Percentiles rank a stretch among this genome's conserved stretches.
phyloP scores from a whole-genome alignment of 768 basidiomycete species.

The Russula emetica region DNA sequence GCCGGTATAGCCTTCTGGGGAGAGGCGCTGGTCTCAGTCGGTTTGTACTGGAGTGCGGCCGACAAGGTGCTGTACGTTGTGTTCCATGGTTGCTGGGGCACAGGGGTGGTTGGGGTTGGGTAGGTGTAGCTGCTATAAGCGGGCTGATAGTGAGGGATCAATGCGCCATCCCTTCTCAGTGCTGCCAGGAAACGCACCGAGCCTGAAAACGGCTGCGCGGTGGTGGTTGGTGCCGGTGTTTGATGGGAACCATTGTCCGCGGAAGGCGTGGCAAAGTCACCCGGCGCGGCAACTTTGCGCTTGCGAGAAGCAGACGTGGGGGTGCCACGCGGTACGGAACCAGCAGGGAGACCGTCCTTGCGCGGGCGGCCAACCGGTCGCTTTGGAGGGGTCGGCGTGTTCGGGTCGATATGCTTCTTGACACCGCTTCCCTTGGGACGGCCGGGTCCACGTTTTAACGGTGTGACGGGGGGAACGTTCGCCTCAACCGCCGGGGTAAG shows the following conservation, averaged over 20 bases:
- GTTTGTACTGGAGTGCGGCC: conserved; percentile 27
- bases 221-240: conserved; percentile 13
- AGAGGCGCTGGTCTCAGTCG: conserved; percentile 15
- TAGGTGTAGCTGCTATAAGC: conserved; percentile 23
- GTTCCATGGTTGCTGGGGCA: conserved; percentile 21
- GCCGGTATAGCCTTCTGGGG: conserved; percentile 12
- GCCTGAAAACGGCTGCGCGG: conserved; percentile 20
- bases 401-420: conserved; percentile 44
- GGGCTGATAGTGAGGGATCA: conserved; percentile 6
- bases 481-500: conserved; percentile 5
- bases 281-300: conserved; percentile 31
- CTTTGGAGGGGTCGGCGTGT: conserved; percentile 53
- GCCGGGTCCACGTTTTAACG: conserved; percentile 65
- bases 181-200: conserved; percentile 18
- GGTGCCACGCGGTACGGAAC: conserved; percentile 50
- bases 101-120: conserved; percentile 18
- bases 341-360: conserved; percentile 78
- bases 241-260: conserved; percentile 6
- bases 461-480: conserved; percentile 25
- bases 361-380: conserved; percentile 77
- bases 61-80: conserved; percentile 27
- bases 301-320: conserved; percentile 31
- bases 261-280: conserved; percentile 31
- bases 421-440: conserved; percentile 78
- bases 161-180: conserved; percentile 3